Conservation (phyloP, 2,329 filamentous ascomycete species). For the Annulohypoxylon truncatum region DNA sequence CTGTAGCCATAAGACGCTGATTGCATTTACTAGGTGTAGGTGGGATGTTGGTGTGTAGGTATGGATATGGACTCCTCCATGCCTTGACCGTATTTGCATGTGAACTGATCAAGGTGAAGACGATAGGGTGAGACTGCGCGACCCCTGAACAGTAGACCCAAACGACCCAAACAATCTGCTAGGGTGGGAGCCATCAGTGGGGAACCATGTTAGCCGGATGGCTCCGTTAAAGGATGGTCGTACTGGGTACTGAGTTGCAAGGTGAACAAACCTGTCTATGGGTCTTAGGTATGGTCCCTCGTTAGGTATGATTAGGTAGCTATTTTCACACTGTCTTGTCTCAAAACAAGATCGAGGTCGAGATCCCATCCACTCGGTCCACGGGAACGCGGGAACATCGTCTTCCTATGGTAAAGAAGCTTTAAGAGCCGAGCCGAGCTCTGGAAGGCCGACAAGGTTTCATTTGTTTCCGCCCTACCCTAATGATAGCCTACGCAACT, state of each 20-base stretch:
- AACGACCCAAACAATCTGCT: conserved; percentile 21
- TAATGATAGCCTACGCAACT: conserved; percentile 5
- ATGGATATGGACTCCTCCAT: conserved; percentile 15
- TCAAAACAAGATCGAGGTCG: conserved; percentile 3
- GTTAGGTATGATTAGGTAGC: not conserved
- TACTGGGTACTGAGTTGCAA: conserved; percentile 12
- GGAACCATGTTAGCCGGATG: conserved; percentile 34
- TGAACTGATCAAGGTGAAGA: conserved; percentile 34
- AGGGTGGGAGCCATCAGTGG: conserved; percentile 31
- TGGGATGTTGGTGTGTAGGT: conserved; percentile 4
- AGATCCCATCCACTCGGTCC: conserved; percentile 14
- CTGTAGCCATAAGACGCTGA: conserved; percentile 4
- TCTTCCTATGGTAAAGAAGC: not conserved
- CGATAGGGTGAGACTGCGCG: conserved; percentile 18
- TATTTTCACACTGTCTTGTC: not conserved
- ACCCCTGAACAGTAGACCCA: conserved; percentile 30
- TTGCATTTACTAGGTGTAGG: conserved; percentile 3
- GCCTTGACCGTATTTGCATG: conserved; percentile 33
- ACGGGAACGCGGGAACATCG: conserved; percentile 16
- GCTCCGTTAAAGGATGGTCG: conserved; percentile 31
- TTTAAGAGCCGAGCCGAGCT: not conserved
- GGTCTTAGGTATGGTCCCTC: not conserved
- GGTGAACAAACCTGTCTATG: conserved; percentile 26
- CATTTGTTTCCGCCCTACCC: conserved; percentile 9
- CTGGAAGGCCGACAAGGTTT: conserved; percentile 2